phyloP scores from a whole-genome alignment of 495 filamentous ascomycete genomes.

The Friedmanniomyces simplex region DNA sequence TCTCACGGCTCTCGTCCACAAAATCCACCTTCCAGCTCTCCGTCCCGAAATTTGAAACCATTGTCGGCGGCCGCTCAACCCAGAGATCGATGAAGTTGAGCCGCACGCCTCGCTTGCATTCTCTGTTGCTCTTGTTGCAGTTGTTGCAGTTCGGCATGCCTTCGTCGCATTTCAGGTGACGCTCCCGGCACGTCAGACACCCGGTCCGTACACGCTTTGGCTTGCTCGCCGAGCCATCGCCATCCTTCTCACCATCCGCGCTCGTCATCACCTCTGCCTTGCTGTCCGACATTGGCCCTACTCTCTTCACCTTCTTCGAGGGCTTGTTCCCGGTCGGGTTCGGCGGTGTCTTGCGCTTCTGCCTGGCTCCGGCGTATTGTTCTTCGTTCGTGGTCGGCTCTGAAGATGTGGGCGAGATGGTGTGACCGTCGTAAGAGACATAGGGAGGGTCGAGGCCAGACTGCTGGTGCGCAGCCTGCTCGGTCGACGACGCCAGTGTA shows the following conservation, averaged over 20 bases:
- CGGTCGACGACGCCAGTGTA: neutral
- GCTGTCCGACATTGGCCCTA: constrained; percentile 7
- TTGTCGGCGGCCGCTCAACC: constrained; percentile 55
- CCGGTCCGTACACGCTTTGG: constrained; percentile 34
- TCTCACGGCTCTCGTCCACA: constrained; percentile 79
- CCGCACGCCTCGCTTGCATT: constrained; percentile 76
- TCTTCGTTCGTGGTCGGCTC: constrained; percentile 2
- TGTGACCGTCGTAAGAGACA: neutral
- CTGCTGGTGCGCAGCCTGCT: constrained; percentile 15
- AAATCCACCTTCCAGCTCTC: constrained; percentile 67
- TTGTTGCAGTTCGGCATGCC: constrained; percentile 69
- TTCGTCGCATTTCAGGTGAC: constrained; percentile 77
- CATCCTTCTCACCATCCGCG: constrained; percentile 12
- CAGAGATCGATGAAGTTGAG: constrained; percentile 90
- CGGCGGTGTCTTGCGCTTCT: constrained; percentile 15
- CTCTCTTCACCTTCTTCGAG: constrained; percentile 12
- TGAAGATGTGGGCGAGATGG: constrained; percentile 12
- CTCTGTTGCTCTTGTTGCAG: constrained; percentile 75
- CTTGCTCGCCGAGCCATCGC: constrained; percentile 22
- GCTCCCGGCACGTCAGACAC: constrained; percentile 35
- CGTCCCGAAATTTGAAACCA: constrained; percentile 39
- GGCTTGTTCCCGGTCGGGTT: constrained; percentile 4
- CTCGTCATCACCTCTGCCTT: constrained; percentile 8
- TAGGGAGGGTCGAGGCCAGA: neutral
- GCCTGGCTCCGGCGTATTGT: neutral